phyloP scores from a whole-genome alignment of 345 rosid genomes.

The Hypericum androsaemum region DNA sequence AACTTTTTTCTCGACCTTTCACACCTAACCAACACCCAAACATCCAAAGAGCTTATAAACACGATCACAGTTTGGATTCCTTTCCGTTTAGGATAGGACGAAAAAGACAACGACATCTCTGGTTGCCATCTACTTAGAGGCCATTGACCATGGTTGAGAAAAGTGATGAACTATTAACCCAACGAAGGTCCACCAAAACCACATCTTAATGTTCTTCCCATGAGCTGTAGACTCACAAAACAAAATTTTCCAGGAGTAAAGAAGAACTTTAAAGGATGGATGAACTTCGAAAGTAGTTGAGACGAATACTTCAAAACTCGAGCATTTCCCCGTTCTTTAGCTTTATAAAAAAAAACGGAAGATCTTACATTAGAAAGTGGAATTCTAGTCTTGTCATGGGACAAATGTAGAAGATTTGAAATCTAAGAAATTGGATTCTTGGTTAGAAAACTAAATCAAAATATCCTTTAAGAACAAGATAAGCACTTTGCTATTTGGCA shows the following conservation, averaged over 20 bases:
- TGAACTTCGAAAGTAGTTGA: too few species aligned
- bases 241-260: neutral
- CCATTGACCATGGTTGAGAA: conserved; percentile 20
- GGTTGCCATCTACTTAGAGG: conserved; percentile 18
- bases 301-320: too few species aligned
- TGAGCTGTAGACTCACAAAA: conserved; percentile 9
- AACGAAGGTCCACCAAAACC: conserved; percentile 20
- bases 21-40: conserved; percentile 18
- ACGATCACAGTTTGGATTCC: conserved; percentile 15
- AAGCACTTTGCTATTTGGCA: too few species aligned
- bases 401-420: too few species aligned
- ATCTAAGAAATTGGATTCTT: too few species aligned
- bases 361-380: too few species aligned
- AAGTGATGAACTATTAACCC: conserved; percentile 26
- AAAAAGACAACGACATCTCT: conserved; percentile 19
- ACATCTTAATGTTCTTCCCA: conserved; percentile 14
- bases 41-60: conserved; percentile 15
- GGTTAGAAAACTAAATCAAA: too few species aligned
- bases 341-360: too few species aligned
- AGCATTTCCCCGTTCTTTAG: too few species aligned
- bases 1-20: conserved; percentile 19
- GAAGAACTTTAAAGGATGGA: too few species aligned
- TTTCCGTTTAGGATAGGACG: conserved; percentile 7
- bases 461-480: too few species aligned
- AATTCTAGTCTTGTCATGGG: too few species aligned